These are phyloP conservation scores for Alnus rubra DNA, from an alignment of 306 rosid genomes.

Conservation along the genomic window DNA sequence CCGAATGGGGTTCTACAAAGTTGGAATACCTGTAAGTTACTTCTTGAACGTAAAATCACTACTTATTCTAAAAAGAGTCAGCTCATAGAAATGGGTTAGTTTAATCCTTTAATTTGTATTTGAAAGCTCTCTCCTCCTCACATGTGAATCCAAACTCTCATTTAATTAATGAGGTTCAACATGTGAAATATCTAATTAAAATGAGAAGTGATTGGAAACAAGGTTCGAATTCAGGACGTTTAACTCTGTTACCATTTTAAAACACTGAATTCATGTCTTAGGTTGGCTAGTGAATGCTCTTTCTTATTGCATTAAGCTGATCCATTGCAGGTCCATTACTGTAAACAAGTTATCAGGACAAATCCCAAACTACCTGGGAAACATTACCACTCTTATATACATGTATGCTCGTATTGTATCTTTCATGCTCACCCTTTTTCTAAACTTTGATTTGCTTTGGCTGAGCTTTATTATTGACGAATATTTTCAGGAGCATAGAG, in stretches of 20 bases:
- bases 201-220: too few species aligned
- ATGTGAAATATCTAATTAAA: too few species aligned
- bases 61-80: not conserved
- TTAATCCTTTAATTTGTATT: too few species aligned
- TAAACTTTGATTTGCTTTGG: not conserved
- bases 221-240: too few species aligned
- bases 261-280: too few species aligned
- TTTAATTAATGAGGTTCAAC: too few species aligned
- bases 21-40: constrained; percentile 27
- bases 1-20: constrained; percentile 20
- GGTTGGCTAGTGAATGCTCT: too few species aligned
- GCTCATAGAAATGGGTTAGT: too few species aligned
- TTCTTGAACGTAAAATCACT: too few species aligned
- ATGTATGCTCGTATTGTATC: constrained; percentile 21
- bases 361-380: constrained; percentile 33
- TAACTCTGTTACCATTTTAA: too few species aligned
- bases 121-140: too few species aligned
- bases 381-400: constrained; percentile 26
- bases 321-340: constrained; percentile 20
- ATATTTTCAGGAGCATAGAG: constrained; percentile 28
- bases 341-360: constrained; percentile 37
- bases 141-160: too few species aligned
- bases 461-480: not conserved
- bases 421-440: not conserved
- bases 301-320: not conserved